Evolutionary conservation across 1,284 basidiomycete genomes (phyloP).

Genomic region (Rhodotorula glutinis): DNA sequence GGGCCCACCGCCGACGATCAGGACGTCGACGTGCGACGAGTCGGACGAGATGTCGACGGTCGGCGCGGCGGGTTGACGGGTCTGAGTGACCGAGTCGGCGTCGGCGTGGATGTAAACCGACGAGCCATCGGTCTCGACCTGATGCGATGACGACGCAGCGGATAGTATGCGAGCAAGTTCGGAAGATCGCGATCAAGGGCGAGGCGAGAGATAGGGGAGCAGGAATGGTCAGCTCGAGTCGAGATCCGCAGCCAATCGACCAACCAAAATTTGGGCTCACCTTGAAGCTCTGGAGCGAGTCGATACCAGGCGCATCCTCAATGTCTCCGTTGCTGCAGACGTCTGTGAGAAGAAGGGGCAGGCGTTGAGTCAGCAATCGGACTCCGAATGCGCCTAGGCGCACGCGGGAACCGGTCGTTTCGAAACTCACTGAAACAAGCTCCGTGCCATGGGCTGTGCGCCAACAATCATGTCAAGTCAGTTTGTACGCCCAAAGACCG

Average conservation of each 20-base stretch:
- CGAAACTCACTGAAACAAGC: constrained; percentile 67
- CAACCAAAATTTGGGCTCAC: constrained; percentile 44
- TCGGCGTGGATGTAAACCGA: constrained; percentile 63
- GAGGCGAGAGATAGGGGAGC: too few species aligned
- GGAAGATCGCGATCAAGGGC: too few species aligned
- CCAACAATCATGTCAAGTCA: too few species aligned
- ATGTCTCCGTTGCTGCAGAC: constrained; percentile 60
- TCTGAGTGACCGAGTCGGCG: constrained; percentile 48
- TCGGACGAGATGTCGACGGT: constrained; percentile 43
- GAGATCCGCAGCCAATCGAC: not conserved
- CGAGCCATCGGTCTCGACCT: constrained; percentile 58
- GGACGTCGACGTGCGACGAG: constrained; percentile 54
- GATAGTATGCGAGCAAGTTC: too few species aligned
- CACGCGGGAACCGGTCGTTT: not conserved
- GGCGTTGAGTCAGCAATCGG: not conserved
- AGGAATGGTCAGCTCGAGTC: too few species aligned
- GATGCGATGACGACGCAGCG: not conserved
- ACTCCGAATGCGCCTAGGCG: not conserved
- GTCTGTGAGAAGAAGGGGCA: constrained; percentile 44
- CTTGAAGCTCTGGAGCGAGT: constrained; percentile 78
- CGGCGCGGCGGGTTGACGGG: constrained; percentile 40
- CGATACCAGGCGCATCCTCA: constrained; percentile 86
- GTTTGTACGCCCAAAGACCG: too few species aligned
- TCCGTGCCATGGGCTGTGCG: constrained; percentile 78
- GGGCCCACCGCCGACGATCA: constrained; percentile 82